phyloP scores from a whole-genome alignment of 225 moss, liverwort and hornwort species.

The Asterella californica region DNA sequence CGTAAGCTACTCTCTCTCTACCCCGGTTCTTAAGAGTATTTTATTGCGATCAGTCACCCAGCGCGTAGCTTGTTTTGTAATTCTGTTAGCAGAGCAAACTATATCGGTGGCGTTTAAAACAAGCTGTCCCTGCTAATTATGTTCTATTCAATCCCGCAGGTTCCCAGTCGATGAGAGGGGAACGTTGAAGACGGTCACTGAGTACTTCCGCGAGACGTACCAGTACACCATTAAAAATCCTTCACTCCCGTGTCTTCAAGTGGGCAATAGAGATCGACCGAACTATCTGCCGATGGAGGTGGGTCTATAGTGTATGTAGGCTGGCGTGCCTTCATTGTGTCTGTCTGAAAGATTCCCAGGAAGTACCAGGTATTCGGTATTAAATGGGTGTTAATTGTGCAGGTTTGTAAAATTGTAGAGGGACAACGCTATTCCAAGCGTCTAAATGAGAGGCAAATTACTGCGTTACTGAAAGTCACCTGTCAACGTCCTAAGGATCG shows the following conservation, averaged over 20 bases:
- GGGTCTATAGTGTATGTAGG: not conserved
- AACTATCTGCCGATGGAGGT: constrained; percentile 98
- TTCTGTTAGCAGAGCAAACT: too few relatives aligned
- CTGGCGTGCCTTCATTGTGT: not conserved
- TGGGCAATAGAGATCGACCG: constrained; percentile 71
- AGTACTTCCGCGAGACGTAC: constrained; percentile 86
- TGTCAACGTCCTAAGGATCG: constrained; percentile 85
- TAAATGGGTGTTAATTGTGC: not conserved
- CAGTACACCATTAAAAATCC: constrained; percentile 68
- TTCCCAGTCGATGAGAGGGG: constrained; percentile 88
- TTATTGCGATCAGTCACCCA: not conserved
- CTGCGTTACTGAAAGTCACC: constrained; percentile 75
- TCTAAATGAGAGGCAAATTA: constrained; percentile 78
- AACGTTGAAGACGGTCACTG: constrained; percentile 76
- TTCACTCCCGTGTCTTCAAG: constrained; percentile 74
- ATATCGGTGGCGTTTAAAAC: too few relatives aligned
- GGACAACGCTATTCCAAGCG: constrained; percentile 85
- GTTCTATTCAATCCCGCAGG: constrained; percentile 28
- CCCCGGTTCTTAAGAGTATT: not conserved
- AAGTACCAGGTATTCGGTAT: not conserved
- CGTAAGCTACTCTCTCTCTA: constrained; percentile 41
- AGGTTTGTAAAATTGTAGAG: constrained; percentile 82
- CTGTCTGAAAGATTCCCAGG: not conserved
- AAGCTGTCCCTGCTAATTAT: too few relatives aligned
- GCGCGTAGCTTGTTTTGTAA: not conserved